Conservation (phyloP, 441 rosid genomes). For the Raphanus hybrid region DNA sequence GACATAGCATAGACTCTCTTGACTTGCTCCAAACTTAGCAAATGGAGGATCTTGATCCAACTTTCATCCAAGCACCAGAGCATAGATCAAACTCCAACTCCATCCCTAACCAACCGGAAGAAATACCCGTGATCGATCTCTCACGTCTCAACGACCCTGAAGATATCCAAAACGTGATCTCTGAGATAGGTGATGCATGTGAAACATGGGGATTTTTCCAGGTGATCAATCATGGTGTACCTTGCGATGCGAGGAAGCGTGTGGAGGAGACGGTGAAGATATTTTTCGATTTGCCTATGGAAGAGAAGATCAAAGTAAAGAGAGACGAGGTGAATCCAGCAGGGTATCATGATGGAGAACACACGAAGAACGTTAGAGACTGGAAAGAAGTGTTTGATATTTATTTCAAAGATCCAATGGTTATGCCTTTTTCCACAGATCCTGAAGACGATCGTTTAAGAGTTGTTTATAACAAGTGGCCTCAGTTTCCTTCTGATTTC, state of each 20-base stretch:
- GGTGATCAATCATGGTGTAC: conserved; percentile 61
- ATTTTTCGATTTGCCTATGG: conserved; percentile 51
- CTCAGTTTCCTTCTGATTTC: conserved; percentile 49
- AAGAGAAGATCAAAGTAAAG: conserved; percentile 59
- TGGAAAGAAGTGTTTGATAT: conserved; percentile 70
- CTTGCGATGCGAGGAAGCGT: conserved; percentile 43
- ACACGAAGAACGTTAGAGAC: conserved; percentile 77
- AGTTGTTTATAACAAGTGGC: conserved; percentile 61
- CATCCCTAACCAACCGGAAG: conserved; percentile 36
- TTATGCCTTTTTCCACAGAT: conserved; percentile 50
- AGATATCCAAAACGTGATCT: conserved; percentile 41
- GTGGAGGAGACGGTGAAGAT: conserved; percentile 41
- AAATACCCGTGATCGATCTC: conserved; percentile 58
- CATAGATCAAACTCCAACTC: conserved; percentile 48
- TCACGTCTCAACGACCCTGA: conserved; percentile 27
- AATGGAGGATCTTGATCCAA: conserved; percentile 43
- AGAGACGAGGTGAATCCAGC: conserved; percentile 59
- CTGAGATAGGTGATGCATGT: conserved; percentile 58
- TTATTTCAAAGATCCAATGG: conserved; percentile 47
- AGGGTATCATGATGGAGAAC: conserved; percentile 75
- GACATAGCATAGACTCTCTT: neutral
- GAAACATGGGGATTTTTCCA: conserved; percentile 65
- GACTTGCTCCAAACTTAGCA: neutral
- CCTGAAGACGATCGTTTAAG: conserved; percentile 51
- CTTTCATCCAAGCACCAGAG: conserved; percentile 49